Conservation (phyloP, 495 filamentous ascomycete species). For the Penicillium salamii region DNA sequence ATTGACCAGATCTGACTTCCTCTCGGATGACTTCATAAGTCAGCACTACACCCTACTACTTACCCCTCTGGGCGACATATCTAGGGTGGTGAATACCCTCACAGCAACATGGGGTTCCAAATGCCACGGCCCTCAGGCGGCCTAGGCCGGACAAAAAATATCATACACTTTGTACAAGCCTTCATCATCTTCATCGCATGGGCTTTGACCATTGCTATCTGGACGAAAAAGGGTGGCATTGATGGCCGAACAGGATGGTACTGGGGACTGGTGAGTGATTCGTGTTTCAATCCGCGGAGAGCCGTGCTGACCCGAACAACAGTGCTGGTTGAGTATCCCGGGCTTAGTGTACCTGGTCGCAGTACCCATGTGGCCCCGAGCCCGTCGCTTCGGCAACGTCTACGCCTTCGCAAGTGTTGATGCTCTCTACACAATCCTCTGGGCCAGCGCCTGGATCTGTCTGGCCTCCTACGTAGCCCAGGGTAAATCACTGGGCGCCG, state of each 20-base stretch:
- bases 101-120: slow-evolving; percentile 33
- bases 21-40: slow-evolving; percentile 4
- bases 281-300: neutral
- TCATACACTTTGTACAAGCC: slow-evolving; percentile 55
- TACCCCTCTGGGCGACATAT: slow-evolving; percentile 7
- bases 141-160: slow-evolving; percentile 45
- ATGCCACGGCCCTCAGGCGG: slow-evolving; percentile 29
- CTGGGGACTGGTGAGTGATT: slow-evolving; percentile 67
- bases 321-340: slow-evolving; percentile 86
- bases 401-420: slow-evolving; percentile 80
- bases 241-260: slow-evolving; percentile 72
- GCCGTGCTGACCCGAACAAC: slow-evolving; percentile 15
- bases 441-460: slow-evolving; percentile 79
- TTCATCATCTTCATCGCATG: slow-evolving; percentile 68
- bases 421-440: slow-evolving; percentile 68
- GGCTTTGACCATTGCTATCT: slow-evolving; percentile 70
- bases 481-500: slow-evolving; percentile 23
- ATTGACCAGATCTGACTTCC: neutral
- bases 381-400: slow-evolving; percentile 73
- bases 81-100: slow-evolving; percentile 23
- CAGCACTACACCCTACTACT: neutral
- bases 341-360: slow-evolving; percentile 80
- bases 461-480: slow-evolving; percentile 67
- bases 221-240: slow-evolving; percentile 59
- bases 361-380: slow-evolving; percentile 80